phyloP scores from a whole-genome alignment of 2,329 filamentous ascomycete species.

The Acarospora socialis region DNA sequence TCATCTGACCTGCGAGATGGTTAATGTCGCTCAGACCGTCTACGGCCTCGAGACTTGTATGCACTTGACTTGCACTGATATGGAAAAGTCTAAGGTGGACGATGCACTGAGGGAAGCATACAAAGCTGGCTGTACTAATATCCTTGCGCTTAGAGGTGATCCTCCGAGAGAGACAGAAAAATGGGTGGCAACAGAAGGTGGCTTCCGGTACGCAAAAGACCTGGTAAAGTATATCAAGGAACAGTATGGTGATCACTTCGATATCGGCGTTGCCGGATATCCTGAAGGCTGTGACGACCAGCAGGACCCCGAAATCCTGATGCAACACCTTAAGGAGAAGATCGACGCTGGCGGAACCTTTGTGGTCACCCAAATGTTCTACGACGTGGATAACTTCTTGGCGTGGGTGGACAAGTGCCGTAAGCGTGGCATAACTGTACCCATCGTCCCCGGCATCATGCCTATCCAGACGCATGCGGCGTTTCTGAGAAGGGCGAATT shows the following conservation, averaged over 20 bases:
- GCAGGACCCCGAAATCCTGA: constrained; percentile 65
- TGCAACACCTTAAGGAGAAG: constrained; percentile 93
- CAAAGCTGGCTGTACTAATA: constrained; percentile 93
- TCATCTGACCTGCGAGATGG: constrained; percentile 93
- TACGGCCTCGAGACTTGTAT: constrained; percentile 97
- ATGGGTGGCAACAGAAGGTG: constrained; percentile 76
- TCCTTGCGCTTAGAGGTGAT: constrained; percentile 82
- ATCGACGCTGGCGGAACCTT: constrained; percentile 87
- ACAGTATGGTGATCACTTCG: constrained; percentile 77
- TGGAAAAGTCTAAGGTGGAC: constrained; percentile 86
- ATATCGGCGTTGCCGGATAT: constrained; percentile 94
- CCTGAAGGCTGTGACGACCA: constrained; percentile 93
- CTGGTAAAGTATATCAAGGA: constrained; percentile 71
- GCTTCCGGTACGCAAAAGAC: constrained; percentile 86
- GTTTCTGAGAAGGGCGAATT: constrained; percentile 77
- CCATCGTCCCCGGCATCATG: constrained; percentile 80
- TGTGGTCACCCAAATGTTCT: constrained; percentile 98
- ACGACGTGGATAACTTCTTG: constrained; percentile 90
- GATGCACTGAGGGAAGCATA: constrained; percentile 77
- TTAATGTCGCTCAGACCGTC: constrained; percentile 83
- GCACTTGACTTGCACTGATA: constrained; percentile 97
- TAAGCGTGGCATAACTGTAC: constrained; percentile 66
- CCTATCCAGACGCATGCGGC: constrained; percentile 90
- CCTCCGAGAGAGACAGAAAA: constrained; percentile 86
- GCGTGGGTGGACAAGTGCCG: constrained; percentile 80